Evolutionary conservation across 176 grass and related monocot species (phyloP), one percentile per base, ranked within the genome.

Genomic region (Calamus simplicifolius): DNA sequence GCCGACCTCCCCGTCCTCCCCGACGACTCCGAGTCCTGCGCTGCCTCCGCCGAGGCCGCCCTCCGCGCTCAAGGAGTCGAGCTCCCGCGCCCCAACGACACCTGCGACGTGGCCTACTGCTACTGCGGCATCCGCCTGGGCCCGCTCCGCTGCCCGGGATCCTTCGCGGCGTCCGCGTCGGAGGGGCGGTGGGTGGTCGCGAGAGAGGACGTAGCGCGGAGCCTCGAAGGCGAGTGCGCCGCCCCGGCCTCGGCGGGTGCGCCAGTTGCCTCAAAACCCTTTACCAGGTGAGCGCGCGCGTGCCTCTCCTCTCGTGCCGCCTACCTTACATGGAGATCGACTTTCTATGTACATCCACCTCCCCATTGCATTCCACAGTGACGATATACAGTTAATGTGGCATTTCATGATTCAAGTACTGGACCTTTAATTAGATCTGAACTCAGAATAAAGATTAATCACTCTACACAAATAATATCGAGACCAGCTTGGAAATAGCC

Each of bases 81-180:
- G 23, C 50, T 88, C 52, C 87, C 87, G 30, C 84, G 79, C 17
- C 69, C 51, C 27, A 88, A 88, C 51, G 84, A 66, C 13, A 92
- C 93, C n/a, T 89, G 94, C 77, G 81, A 92, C 73, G 55, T 79
- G 29, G 94, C 79, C 17, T 82, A 79, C 66, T 98, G 88, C 74
- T 90, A 82, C 79, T 98, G 94, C 66, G 88, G 84, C 35, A 62
- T 98, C 10, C 81, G 75, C 74, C 67, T 98, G 29, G 57, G 88
- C 61, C 61, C 81, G 18, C 26, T 56, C 15, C 2, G n/a, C 27
- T 68, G 65, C 52, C n/a, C 65, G 2, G 65, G 52, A 52, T 51
- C 65, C 27, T 68, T 68, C 65, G 51, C 38, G 28, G 65, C 28
- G 23, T 27, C 53, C 64, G 27, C 51, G 8, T 4, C 18, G 18